Percentiles rank a stretch among this genome's conserved stretches.
Conservation (phyloP, 176 grass and related monocot genomes). For the Pontederia paniculata region DNA sequence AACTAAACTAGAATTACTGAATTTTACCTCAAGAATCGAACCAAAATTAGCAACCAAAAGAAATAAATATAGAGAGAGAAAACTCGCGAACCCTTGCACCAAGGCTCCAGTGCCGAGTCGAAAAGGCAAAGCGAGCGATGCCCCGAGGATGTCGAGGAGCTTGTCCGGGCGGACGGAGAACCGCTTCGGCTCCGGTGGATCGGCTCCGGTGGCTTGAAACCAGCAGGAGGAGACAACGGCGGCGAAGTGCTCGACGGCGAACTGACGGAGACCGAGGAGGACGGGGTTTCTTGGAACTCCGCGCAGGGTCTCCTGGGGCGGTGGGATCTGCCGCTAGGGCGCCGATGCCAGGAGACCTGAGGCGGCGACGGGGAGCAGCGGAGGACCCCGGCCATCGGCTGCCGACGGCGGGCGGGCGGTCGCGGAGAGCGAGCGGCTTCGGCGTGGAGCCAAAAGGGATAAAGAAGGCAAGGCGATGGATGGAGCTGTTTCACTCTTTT, state of each 20-base stretch:
- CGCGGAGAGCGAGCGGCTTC: not conserved
- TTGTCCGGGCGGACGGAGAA: slow-evolving; percentile 54
- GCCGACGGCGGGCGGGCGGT: not conserved
- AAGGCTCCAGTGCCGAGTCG: slow-evolving; percentile 70
- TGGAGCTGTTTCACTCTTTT: too few species aligned
- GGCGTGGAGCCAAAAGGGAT: too few species aligned
- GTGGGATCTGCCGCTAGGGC: not conserved
- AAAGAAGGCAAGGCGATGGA: too few species aligned
- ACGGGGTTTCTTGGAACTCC: slow-evolving; percentile 23
- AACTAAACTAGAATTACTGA: not conserved
- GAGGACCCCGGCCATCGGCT: slow-evolving; percentile 13
- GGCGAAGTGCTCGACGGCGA: not conserved
- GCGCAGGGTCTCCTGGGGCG: slow-evolving; percentile 21
- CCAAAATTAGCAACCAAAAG: not conserved
- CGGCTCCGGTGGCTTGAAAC: slow-evolving; percentile 57
- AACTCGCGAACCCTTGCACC: slow-evolving; percentile 42
- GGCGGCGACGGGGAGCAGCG: not conserved
- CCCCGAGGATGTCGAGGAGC: slow-evolving; percentile 40
- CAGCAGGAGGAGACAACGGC: slow-evolving; percentile 34
- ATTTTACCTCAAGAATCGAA: not conserved
- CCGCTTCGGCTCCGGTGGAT: slow-evolving; percentile 51
- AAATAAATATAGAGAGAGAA: not conserved
- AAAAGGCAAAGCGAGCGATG: slow-evolving; percentile 60
- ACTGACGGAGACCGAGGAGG: slow-evolving; percentile 1
- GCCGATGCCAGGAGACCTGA: not conserved